These are phyloP conservation scores for Vitellaria paradoxa DNA, from an alignment of 179 eudicot genomes.

Conservation along the genomic window DNA sequence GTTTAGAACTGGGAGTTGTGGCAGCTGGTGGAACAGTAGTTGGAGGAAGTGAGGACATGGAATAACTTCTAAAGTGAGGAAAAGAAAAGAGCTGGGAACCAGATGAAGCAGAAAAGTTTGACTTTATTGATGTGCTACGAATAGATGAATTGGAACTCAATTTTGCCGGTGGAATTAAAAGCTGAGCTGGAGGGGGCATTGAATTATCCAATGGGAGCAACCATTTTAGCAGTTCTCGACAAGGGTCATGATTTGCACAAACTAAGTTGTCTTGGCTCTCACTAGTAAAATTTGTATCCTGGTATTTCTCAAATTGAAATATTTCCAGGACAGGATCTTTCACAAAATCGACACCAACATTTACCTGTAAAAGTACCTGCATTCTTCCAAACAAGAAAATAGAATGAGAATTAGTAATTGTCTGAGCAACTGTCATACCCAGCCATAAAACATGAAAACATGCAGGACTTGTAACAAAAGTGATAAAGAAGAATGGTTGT, in stretches of 20 bases:
- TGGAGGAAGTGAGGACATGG: conserved; percentile 94
- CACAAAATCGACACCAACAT: conserved; percentile 75
- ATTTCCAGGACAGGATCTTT: conserved; percentile 85
- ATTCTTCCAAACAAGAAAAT: conserved; percentile 78
- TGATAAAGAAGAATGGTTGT: no score
- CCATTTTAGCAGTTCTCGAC: conserved; percentile 84
- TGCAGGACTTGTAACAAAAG: no score
- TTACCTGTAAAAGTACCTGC: conserved; percentile 98
- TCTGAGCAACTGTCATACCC: neutral
- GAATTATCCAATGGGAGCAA: conserved; percentile 90
- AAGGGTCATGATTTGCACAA: conserved; percentile 46
- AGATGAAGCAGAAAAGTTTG: conserved; percentile 58
- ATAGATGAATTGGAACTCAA: conserved; percentile 41
- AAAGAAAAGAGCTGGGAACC: conserved; percentile 89
- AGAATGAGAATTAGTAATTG: conserved; percentile 36
- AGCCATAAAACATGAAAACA: neutral
- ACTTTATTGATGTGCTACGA: conserved; percentile 49
- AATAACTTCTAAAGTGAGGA: conserved; percentile 89
- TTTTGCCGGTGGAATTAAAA: conserved; percentile 56
- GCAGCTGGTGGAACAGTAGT: conserved; percentile 45
- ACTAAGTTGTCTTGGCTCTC: conserved; percentile 31
- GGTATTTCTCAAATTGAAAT: conserved; percentile 89
- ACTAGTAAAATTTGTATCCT: conserved; percentile 29
- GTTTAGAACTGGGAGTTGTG: conserved; percentile 43
- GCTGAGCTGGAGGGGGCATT: conserved; percentile 45